Evolutionary conservation across 106 monocot genomes (phyloP), one percentile per base, ranked within the genome.

Genomic region (Apostasia shenzhenica): DNA sequence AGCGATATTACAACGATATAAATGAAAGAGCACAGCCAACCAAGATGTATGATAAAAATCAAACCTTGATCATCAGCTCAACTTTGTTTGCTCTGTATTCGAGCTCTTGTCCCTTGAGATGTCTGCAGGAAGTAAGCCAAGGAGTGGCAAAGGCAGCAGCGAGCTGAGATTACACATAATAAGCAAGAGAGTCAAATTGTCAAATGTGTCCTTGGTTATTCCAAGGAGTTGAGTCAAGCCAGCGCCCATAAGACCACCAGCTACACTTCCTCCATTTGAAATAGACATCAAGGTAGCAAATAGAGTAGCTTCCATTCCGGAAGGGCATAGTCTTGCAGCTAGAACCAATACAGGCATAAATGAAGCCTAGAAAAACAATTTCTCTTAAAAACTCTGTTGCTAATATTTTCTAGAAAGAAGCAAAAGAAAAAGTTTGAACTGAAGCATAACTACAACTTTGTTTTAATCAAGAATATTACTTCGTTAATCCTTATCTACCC

Each of bases 251-350:
- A 97, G 77, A 67, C 97, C 97, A n/a, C 97, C 97, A 1, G 77
- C 58, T 43, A 97, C 97, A 54, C 92, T 81, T 61, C 92, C 97
- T 1, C 70, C 97, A 77, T 97, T 97, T 50, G 89, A 97, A 26
- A 97, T 87, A 39, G 97, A 97, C 97, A 97, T 97, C 11, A 97
- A 67, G 39, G 97, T 97, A 37, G 97, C 97, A 73, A 97, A 97
- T 41, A 97, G 63, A 51, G 97, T 97, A 13, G 97, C 97, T 77
- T 97, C 97, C 89, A 97, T 85, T 45, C 97, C 92, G 7, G 77
- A 44, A 8, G 97, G 97, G 66, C 97, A 97, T 51, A 97, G 72
- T 76, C 82, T 82, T 48, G 97, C 92, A 67, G 97, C 97, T 68
- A 97, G 79, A 41, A 97, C 92, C 71, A 97, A 77, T 58, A 97